Percentiles rank a stretch among this genome's conserved stretches.
Evolutionary conservation across 2,329 filamentous ascomycete genomes (phyloP).

Genomic region (Epicoccum sorghinum): DNA sequence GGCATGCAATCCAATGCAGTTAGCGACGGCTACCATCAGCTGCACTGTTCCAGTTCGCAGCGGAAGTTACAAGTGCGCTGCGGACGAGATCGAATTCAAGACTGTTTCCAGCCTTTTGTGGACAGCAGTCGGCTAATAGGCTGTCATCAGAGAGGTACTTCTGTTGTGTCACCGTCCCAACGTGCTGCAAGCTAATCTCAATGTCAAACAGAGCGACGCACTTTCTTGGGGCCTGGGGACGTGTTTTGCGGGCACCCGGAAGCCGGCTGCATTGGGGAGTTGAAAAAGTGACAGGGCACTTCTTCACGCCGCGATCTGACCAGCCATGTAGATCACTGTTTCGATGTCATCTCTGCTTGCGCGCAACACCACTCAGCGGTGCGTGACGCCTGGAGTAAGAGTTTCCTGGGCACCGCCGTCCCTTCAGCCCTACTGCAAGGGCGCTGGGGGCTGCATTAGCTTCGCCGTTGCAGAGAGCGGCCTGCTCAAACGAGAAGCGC

Average conservation of each 20-base stretch:
- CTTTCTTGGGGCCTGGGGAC: slow-evolving; percentile 20
- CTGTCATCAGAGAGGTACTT: slow-evolving; percentile 31
- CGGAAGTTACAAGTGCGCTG: slow-evolving; percentile 33
- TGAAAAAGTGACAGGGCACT: slow-evolving; percentile 40
- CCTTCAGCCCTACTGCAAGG: slow-evolving; percentile 47
- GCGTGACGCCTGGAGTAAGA: slow-evolving; percentile 1
- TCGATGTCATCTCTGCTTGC: background rate
- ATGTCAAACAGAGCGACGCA: slow-evolving; percentile 37
- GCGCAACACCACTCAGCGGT: slow-evolving; percentile 1
- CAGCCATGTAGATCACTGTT: slow-evolving; percentile 3
- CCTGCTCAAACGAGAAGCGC: slow-evolving; percentile 31
- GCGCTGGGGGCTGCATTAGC: slow-evolving; percentile 31
- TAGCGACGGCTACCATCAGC: slow-evolving; percentile 29
- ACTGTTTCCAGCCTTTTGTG: slow-evolving; percentile 29
- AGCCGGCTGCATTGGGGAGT: slow-evolving; percentile 12
- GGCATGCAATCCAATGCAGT: slow-evolving; percentile 18
- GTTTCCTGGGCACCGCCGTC: slow-evolving; percentile 2
- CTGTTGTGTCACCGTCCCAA: slow-evolving; percentile 42
- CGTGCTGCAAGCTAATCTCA: slow-evolving; percentile 37
- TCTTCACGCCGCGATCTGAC: slow-evolving; percentile 13
- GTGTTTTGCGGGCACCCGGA: slow-evolving; percentile 18
- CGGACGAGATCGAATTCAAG: slow-evolving; percentile 23
- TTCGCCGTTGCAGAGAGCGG: slow-evolving; percentile 23
- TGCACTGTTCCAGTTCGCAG: slow-evolving; percentile 30
- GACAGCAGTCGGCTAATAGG: slow-evolving; percentile 22